These are phyloP conservation scores for Macrophomina pseudophaseolina DNA, from an alignment of 2,329 filamentous ascomycete species.

Conservation along the genomic window DNA sequence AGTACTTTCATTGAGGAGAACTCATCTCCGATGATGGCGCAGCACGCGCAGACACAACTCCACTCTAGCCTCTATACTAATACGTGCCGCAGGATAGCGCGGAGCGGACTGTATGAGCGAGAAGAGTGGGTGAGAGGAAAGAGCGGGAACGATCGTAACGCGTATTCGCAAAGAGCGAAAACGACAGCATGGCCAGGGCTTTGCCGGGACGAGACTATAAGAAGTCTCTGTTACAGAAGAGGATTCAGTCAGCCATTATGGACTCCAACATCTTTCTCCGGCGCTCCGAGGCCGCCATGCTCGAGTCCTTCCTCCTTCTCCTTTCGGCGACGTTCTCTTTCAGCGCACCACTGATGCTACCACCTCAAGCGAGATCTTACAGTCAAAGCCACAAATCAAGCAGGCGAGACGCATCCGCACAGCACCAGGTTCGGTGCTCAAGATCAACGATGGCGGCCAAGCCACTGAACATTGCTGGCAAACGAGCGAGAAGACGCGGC, in stretches of 20 bases:
- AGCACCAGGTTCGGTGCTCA: too few relatives aligned
- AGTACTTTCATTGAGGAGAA: background rate
- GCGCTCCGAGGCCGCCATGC: background rate
- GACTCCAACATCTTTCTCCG: background rate
- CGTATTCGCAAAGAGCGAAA: background rate
- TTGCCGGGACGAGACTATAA: background rate
- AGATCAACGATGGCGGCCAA: too few relatives aligned
- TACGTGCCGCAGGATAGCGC: background rate
- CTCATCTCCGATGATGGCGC: background rate
- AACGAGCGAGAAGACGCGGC: background rate
- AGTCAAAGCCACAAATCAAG: background rate
- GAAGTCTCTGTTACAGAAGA: background rate
- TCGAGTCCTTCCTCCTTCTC: background rate
- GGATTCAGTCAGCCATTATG: background rate
- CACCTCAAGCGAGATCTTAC: background rate
- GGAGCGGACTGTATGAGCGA: background rate
- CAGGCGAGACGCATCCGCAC: too few relatives aligned
- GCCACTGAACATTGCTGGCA: background rate
- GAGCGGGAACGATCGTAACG: background rate
- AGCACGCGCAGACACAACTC: background rate
- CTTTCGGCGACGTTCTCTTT: background rate
- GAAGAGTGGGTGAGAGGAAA: background rate
- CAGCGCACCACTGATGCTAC: background rate
- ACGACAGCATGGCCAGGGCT: background rate
- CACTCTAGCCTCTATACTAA: background rate